Conservation (phyloP, 805 yeast genomes). For the Cyberlindnera mrakii region DNA sequence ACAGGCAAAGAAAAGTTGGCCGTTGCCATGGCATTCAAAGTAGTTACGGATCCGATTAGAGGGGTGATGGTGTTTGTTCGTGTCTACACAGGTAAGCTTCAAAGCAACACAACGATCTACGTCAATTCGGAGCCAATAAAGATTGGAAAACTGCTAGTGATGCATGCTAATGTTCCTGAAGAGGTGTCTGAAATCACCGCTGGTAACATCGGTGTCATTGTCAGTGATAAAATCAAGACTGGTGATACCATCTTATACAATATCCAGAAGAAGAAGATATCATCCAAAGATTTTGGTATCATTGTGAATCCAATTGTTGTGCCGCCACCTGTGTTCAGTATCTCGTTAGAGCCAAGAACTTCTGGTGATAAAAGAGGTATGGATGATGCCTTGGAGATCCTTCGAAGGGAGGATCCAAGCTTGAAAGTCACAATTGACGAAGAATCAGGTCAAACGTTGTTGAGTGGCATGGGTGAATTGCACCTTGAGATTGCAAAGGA, state of each 20-base stretch:
- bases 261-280: slow-evolving; percentile 43
- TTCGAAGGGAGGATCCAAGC: slow-evolving; percentile 90
- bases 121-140: slow-evolving; percentile 62
- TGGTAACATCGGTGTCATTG: slow-evolving; percentile 84
- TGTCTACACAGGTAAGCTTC: slow-evolving; percentile 77
- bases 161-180: slow-evolving; percentile 85
- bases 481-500: slow-evolving; percentile 87
- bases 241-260: slow-evolving; percentile 85
- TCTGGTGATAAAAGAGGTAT: slow-evolving; percentile 73
- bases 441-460: slow-evolving; percentile 81
- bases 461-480: slow-evolving; percentile 96
- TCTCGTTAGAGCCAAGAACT: slow-evolving; percentile 75
- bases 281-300: slow-evolving; percentile 37
- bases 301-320: slow-evolving; percentile 68
- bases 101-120: slow-evolving; percentile 57
- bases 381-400: slow-evolving; percentile 58
- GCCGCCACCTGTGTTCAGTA: slow-evolving; percentile 92
- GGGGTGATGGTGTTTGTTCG: slow-evolving; percentile 83
- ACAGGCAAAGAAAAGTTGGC: slow-evolving; percentile 55
- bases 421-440: slow-evolving; percentile 65
- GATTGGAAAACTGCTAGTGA: slow-evolving; percentile 62
- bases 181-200: slow-evolving; percentile 56
- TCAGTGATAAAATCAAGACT: slow-evolving; percentile 60
- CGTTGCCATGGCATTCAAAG: slow-evolving; percentile 87
- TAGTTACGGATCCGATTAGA: slow-evolving; percentile 74